A percentile compares a stretch with the other conserved stretches of the same genome.
phyloP scores from a whole-genome alignment of 441 rosid species.

The Jatropha podagrica region DNA sequence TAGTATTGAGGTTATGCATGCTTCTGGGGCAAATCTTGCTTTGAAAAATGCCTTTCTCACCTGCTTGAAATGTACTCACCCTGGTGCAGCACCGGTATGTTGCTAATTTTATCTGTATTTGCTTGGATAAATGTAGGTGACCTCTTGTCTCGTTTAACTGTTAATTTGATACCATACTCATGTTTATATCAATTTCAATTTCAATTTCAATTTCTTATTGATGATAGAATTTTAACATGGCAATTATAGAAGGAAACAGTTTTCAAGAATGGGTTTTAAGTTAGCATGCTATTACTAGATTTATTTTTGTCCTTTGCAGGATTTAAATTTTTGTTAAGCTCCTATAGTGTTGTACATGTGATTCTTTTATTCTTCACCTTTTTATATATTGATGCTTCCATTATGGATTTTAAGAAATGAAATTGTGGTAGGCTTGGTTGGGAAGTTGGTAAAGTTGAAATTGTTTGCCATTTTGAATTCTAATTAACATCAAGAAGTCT shows the following conservation, averaged over 20 bases:
- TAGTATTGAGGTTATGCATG: constrained; percentile 59
- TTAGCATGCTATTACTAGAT: not conserved
- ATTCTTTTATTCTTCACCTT: not conserved
- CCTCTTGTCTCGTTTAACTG: not conserved
- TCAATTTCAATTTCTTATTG: not conserved
- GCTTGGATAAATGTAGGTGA: not conserved
- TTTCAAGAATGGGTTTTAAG: not conserved
- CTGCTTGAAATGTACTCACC: constrained; percentile 88
- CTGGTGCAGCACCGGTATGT: constrained; percentile 96
- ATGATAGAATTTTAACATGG: not conserved
- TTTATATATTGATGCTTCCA: not conserved
- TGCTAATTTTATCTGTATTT: constrained; percentile 17
- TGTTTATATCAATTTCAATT: not conserved
- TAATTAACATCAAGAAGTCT: not conserved
- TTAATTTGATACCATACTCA: not conserved
- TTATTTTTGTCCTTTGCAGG: not conserved
- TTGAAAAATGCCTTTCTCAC: constrained; percentile 70
- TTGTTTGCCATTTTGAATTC: not conserved
- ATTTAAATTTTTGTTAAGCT: not conserved
- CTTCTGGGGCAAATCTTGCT: constrained; percentile 69
- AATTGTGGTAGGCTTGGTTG: not conserved
- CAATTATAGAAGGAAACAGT: not conserved
- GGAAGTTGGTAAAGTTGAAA: not conserved
- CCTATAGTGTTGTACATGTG: not conserved
- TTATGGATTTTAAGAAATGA: not conserved